Evolutionary conservation across 2,329 filamentous ascomycete genomes (phyloP).

Genomic region (Cercospora zeae-maydis): DNA sequence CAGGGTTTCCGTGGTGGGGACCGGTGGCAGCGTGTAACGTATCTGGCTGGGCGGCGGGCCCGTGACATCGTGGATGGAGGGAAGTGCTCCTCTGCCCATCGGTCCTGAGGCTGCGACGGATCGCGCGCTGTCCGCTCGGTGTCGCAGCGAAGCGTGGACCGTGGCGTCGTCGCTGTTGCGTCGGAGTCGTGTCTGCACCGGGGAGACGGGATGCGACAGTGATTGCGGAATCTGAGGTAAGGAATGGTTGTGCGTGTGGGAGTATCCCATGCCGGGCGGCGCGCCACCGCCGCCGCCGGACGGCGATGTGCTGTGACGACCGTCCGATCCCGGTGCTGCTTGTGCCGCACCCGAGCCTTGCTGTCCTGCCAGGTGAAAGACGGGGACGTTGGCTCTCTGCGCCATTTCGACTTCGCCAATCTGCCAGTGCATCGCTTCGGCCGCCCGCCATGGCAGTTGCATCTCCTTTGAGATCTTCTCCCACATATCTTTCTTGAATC

Average conservation of each 20-base stretch:
- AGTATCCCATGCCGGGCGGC: constrained; percentile 21
- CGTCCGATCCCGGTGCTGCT: constrained; percentile 22
- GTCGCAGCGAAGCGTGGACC: constrained; percentile 25
- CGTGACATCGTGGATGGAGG: constrained; percentile 30
- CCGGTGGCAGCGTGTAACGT: constrained; percentile 32
- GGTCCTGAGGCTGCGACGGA: constrained; percentile 24
- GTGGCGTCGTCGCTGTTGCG: constrained; percentile 29
- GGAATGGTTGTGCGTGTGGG: constrained; percentile 35
- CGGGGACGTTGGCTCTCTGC: constrained; percentile 79
- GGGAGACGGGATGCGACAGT: constrained; percentile 29
- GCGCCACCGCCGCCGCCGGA: constrained; percentile 17
- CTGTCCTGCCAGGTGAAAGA: constrained; percentile 59
- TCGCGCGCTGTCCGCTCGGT: constrained; percentile 34
- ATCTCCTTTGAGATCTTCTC: constrained; percentile 92
- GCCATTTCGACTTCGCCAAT: constrained; percentile 93
- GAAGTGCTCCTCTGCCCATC: constrained; percentile 25
- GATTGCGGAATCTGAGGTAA: constrained; percentile 34
- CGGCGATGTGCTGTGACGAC: constrained; percentile 30
- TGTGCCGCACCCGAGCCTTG: constrained; percentile 23
- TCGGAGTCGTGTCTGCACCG: constrained; percentile 28
- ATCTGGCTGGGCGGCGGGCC: constrained; percentile 20
- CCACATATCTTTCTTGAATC: constrained; percentile 98
- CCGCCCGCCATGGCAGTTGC: constrained; percentile 89
- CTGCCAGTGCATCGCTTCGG: constrained; percentile 98
- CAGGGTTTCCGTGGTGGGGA: constrained; percentile 30